Percentiles rank a stretch among this genome's conserved stretches.
Evolutionary conservation across 805 yeast genomes (phyloP).

Genomic region (Zygosaccharomyces bisporus): DNA sequence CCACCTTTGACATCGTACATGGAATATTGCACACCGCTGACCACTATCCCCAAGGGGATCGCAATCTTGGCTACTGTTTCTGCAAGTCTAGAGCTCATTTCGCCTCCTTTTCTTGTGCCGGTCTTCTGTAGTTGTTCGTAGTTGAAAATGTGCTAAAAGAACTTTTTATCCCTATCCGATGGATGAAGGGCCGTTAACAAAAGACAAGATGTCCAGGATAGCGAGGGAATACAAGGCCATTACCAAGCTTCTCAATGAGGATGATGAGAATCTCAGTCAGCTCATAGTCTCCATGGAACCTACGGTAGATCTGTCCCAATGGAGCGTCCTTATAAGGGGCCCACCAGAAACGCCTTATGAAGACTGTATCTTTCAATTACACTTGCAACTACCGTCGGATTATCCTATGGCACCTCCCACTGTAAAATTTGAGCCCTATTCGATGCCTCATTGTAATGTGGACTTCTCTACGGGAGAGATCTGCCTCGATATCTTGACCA

Average conservation of each 20-base stretch:
- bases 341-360: constrained; percentile 51
- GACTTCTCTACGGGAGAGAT: constrained; percentile 59
- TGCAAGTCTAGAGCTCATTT: constrained; percentile 24
- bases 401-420: constrained; percentile 63
- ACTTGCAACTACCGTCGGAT: constrained; percentile 41
- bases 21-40: constrained; percentile 73
- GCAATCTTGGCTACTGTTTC: constrained; percentile 46
- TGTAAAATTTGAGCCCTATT: constrained; percentile 41
- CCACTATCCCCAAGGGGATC: constrained; percentile 64
- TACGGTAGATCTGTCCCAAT: constrained; percentile 44
- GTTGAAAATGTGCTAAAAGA: neutral
- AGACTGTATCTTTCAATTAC: constrained; percentile 49
- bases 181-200: neutral
- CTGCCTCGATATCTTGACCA: constrained; percentile 61
- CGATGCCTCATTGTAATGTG: constrained; percentile 49
- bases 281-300: constrained; percentile 45
- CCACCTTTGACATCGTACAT: constrained; percentile 96
- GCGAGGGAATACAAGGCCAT: constrained; percentile 22
- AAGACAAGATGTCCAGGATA: constrained; percentile 17
- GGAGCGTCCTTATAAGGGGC: constrained; percentile 52
- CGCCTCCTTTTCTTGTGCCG: neutral
- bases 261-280: constrained; percentile 5
- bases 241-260: constrained; percentile 6
- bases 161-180: constrained; percentile 8
- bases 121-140: neutral